Evolutionary conservation across 2,329 filamentous ascomycete species (phyloP).

Genomic region (Ophidiomyces ophidiicola): DNA sequence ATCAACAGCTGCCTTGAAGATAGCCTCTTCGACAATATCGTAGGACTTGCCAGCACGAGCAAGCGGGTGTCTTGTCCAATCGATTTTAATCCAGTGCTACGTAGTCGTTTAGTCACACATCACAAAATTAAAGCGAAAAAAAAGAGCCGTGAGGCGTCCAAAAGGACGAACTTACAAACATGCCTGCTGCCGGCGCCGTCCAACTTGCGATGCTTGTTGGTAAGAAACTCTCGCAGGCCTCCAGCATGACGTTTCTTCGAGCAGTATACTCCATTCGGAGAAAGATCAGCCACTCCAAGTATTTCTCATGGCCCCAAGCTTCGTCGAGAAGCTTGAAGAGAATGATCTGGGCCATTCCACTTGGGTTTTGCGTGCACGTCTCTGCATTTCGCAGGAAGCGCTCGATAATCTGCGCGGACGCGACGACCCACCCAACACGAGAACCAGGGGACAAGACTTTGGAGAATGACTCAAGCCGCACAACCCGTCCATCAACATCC

Average conservation of each 20-base stretch:
- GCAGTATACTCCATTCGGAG: constrained; percentile 69
- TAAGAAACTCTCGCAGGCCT: constrained; percentile 64
- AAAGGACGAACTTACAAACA: constrained; percentile 65
- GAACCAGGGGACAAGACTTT: constrained; percentile 79
- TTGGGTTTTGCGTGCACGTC: constrained; percentile 70
- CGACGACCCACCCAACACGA: constrained; percentile 79
- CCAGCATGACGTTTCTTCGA: constrained; percentile 62
- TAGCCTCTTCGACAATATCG: constrained; percentile 61
- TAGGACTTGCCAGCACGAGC: constrained; percentile 27
- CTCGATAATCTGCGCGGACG: constrained; percentile 70
- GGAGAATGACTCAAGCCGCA: constrained; percentile 86
- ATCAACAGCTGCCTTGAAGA: constrained; percentile 66
- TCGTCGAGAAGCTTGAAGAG: constrained; percentile 86
- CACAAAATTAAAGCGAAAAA: no score
- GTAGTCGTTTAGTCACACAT: neutral
- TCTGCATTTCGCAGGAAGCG: constrained; percentile 73
- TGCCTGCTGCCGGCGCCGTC: constrained; percentile 68
- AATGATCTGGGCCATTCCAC: constrained; percentile 70
- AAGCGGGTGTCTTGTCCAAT: constrained; percentile 37
- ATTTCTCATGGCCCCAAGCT: constrained; percentile 84
- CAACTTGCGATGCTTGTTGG: constrained; percentile 63
- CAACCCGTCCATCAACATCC: constrained; percentile 74
- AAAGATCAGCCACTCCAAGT: constrained; percentile 77
- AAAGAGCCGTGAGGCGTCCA: neutral
- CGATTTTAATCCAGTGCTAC: constrained; percentile 38